Percentiles rank a stretch among this genome's conserved stretches.
Evolutionary conservation across 257 asterid genomes (phyloP).

Genomic region (Primulina eburnea): DNA sequence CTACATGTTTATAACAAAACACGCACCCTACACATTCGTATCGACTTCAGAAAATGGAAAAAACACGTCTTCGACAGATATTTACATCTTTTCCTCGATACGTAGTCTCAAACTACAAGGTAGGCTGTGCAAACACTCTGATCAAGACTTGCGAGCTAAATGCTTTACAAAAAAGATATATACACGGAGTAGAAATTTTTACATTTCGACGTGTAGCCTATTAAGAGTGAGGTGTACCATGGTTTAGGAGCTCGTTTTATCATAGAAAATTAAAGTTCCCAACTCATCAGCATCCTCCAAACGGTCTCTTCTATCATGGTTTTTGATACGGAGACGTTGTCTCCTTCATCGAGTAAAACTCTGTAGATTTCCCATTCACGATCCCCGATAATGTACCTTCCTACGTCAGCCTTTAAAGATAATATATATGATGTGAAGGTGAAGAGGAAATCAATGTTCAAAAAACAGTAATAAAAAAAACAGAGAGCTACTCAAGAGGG

Average conservation of each 20-base stretch:
- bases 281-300: slow-evolving; percentile 85
- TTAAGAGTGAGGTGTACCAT: background rate
- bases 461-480: background rate
- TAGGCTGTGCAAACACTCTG: background rate
- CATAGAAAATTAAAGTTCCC: slow-evolving; percentile 40
- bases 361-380: slow-evolving; percentile 90
- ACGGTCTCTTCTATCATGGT: slow-evolving; percentile 63
- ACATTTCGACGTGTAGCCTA: background rate
- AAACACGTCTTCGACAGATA: background rate
- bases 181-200: background rate
- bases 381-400: slow-evolving; percentile 63
- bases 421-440: background rate
- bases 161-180: too few relatives aligned
- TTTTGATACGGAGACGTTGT: slow-evolving; percentile 46
- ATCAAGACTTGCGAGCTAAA: background rate
- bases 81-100: background rate
- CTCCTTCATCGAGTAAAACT: slow-evolving; percentile 74
- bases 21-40: background rate
- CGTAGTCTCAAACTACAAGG: background rate
- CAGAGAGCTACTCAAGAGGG: slow-evolving; percentile 7
- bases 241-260: background rate
- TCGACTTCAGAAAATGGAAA: background rate
- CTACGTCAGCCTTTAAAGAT: slow-evolving; percentile 67
- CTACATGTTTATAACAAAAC: too few relatives aligned
- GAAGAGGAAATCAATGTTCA: background rate